Evolutionary conservation across 2,329 filamentous ascomycete genomes (phyloP).

Genomic region (Cordyceps fumosorosea): DNA sequence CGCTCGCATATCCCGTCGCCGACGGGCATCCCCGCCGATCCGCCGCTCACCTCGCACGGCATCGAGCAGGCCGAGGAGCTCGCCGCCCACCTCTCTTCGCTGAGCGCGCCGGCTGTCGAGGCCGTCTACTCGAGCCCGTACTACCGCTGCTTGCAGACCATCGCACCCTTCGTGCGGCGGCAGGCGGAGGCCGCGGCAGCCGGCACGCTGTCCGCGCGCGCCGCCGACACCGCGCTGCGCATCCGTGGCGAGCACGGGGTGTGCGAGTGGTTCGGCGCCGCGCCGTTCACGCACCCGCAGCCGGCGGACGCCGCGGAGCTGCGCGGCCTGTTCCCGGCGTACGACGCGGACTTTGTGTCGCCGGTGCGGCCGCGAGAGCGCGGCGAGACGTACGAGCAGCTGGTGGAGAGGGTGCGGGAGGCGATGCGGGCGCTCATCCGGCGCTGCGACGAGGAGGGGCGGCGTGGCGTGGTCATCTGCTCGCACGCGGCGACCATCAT

Average conservation of each 20-base stretch:
- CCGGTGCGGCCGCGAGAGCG: slow-evolving; percentile 59
- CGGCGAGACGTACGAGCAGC: slow-evolving; percentile 71
- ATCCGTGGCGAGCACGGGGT: slow-evolving; percentile 53
- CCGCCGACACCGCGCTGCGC: slow-evolving; percentile 23
- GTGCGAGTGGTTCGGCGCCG: slow-evolving; percentile 87
- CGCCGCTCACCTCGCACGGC: slow-evolving; percentile 79
- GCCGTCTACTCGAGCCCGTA: slow-evolving; percentile 79
- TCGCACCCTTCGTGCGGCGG: slow-evolving; percentile 59
- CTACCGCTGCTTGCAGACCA: slow-evolving; percentile 81
- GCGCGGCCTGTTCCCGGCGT: slow-evolving; percentile 58
- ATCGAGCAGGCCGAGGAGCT: slow-evolving; percentile 77
- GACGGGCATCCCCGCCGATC: slow-evolving; percentile 82
- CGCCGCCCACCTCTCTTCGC: slow-evolving; percentile 53
- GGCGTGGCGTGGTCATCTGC: slow-evolving; percentile 69
- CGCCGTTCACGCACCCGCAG: slow-evolving; percentile 76
- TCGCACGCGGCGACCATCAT: slow-evolving; percentile 89
- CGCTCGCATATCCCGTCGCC: slow-evolving; percentile 66
- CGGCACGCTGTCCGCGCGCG: background rate
- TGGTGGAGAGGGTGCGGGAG: slow-evolving; percentile 73
- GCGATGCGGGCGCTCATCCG: slow-evolving; percentile 64
- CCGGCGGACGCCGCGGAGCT: slow-evolving; percentile 62
- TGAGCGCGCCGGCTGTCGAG: slow-evolving; percentile 59
- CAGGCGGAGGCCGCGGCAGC: slow-evolving; percentile 17
- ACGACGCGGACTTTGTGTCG: slow-evolving; percentile 52
- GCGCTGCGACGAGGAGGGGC: slow-evolving; percentile 63